These are phyloP conservation scores for Lyophyllum shimeji DNA, from an alignment of 768 basidiomycete genomes.

Conservation along the genomic window DNA sequence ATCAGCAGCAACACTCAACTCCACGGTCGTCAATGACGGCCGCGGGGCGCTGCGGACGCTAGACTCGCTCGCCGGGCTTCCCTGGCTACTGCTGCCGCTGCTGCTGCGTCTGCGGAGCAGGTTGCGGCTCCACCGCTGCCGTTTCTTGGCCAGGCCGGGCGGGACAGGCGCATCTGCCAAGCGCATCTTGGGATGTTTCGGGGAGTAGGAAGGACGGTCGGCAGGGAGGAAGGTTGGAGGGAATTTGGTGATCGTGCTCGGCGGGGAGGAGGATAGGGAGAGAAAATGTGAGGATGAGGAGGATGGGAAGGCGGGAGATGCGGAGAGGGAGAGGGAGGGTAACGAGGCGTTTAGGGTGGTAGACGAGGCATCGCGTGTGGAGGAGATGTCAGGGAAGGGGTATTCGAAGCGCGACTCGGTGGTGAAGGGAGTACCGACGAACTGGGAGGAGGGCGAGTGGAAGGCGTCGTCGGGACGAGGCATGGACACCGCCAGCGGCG, in stretches of 20 bases:
- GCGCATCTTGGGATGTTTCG: conserved; percentile 25
- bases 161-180: conserved; percentile 24
- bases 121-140: conserved; percentile 21
- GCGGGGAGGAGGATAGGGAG: conserved; percentile 14
- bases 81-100: background rate
- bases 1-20: no score
- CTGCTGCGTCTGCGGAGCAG: conserved; percentile 14
- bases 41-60: background rate
- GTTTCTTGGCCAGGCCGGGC: conserved; percentile 27
- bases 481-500: background rate
- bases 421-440: conserved; percentile 34
- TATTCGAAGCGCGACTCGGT: conserved; percentile 30
- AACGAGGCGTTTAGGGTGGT: conserved; percentile 10
- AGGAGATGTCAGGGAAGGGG: conserved; percentile 24
- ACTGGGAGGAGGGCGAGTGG: conserved; percentile 27
- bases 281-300: conserved; percentile 6
- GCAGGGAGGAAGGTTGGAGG: conserved; percentile 11
- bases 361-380: conserved; percentile 1
- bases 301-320: conserved; percentile 3
- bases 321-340: conserved; percentile 9
- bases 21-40: background rate
- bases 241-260: conserved; percentile 9
- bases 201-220: conserved; percentile 13
- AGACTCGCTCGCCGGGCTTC: background rate
- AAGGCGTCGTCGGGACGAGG: conserved; percentile 7